Base-by-base conservation (phyloP, 495 filamentous ascomycete genomes). In the Chaetomidium leptoderma region DNA sequence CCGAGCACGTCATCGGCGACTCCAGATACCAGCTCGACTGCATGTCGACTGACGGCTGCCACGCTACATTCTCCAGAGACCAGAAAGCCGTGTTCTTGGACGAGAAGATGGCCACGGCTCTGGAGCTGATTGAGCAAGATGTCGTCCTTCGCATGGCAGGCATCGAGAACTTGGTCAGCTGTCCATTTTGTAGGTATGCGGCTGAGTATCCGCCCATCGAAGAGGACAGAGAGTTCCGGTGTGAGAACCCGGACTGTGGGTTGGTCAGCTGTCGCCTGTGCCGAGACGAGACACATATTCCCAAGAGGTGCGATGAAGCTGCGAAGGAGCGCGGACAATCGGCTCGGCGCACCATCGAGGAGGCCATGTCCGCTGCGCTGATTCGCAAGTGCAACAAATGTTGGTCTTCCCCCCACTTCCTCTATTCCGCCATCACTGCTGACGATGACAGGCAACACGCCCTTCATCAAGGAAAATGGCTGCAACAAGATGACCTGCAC, bases 401-500 rank as follows among this genome's bases (percentile, higher is more conserved):
- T 80, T 63, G 66, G 77, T 53, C 5, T 10, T 9, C 27, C 17
- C 10, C 11, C 5, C n/a, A 0, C 24, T 6, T 40, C n/a, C 19
- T 24, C 8, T 33, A 26, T 32, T 26, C 50, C 42, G 9, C 5
- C 21, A 13, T 7, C 14, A 7, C 19, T 49, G 44, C 66, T 76
- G 53, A 76, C 64, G 33, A n/a, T 21, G 5, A 27, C 40, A 79
- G 84, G 85, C 63, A 59, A 71, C 13, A 78, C 77, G 9, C 76
- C 81, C 0, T 90, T 86, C 63, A 74, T 95, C 66, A 96, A 95
- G 66, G 80, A 85, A 54, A 69, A 75, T 32, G 91, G 91, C 10
- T 96, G 91, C 74, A 96, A 96, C 70, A 95, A 91, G 72, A 86
- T 95, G 74, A 76, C 64, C 0, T 95, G 90, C 63, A 72, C 75